These are phyloP conservation scores for Coriolopsis trogii DNA, from an alignment of 1,284 basidiomycete species.

Conservation along the genomic window DNA sequence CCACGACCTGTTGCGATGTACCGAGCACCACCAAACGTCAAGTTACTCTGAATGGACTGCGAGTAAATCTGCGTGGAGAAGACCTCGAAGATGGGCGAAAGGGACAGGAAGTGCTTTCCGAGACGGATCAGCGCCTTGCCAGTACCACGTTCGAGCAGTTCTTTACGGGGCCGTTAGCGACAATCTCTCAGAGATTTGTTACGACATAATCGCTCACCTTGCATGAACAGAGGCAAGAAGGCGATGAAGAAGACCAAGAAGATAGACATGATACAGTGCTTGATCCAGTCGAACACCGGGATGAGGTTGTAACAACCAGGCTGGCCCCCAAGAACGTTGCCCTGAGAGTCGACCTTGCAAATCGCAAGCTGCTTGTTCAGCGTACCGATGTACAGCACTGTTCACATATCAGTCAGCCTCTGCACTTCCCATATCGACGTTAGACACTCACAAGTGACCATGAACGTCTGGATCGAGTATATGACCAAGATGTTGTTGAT, in stretches of 20 bases:
- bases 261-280: slow-evolving; percentile 93
- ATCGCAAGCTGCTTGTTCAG: slow-evolving; percentile 90
- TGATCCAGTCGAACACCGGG: slow-evolving; percentile 96
- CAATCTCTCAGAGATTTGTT: not conserved
- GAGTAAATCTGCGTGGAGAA: slow-evolving; percentile 98
- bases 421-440: slow-evolving; percentile 1
- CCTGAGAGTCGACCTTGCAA: slow-evolving; percentile 81
- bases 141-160: slow-evolving; percentile 92
- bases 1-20: slow-evolving; percentile 98
- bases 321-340: slow-evolving; percentile 80
- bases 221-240: slow-evolving; percentile 92
- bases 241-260: slow-evolving; percentile 98
- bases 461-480: slow-evolving; percentile 94
- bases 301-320: slow-evolving; percentile 92
- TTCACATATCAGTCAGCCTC: slow-evolving; percentile 23
- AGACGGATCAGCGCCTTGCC: slow-evolving; percentile 92
- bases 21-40: slow-evolving; percentile 94
- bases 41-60: slow-evolving; percentile 91
- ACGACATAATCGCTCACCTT: slow-evolving; percentile 59
- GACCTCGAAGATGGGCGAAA: slow-evolving; percentile 95
- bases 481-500: slow-evolving; percentile 99
- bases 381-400: slow-evolving; percentile 91
- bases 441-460: slow-evolving; percentile 75
- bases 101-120: slow-evolving; percentile 91
- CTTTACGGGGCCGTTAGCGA: too few relatives aligned